Conservation (phyloP, 73 alveolate species). For the Stentor roeselii region DNA sequence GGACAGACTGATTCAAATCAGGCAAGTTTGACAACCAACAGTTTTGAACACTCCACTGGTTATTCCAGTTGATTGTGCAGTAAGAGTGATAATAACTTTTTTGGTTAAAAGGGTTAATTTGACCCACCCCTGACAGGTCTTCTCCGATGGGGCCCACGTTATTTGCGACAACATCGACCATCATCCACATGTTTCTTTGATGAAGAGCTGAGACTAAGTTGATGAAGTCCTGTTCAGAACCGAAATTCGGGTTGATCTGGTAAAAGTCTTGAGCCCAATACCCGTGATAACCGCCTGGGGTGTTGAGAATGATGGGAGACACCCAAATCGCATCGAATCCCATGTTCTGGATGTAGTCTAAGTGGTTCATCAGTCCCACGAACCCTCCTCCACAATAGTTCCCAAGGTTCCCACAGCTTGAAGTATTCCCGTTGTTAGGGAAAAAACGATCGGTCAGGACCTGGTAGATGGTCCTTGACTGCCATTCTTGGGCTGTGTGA, state of each 20-base stretch:
- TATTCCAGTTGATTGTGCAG: slow-evolving; percentile 75
- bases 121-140: slow-evolving; percentile 43
- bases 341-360: slow-evolving; percentile 65
- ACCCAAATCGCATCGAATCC: slow-evolving; percentile 88
- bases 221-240: slow-evolving; percentile 68
- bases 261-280: slow-evolving; percentile 76
- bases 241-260: slow-evolving; percentile 74
- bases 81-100: slow-evolving; percentile 78
- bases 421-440: slow-evolving; percentile 25
- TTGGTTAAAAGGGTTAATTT: slow-evolving; percentile 64
- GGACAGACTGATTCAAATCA: slow-evolving; percentile 79
- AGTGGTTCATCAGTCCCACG: slow-evolving; percentile 48
- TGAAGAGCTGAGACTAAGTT: slow-evolving; percentile 60
- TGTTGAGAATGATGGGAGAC: slow-evolving; percentile 80
- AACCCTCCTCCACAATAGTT: slow-evolving; percentile 85
- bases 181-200: slow-evolving; percentile 61
- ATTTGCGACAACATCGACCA: slow-evolving; percentile 90
- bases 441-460: slow-evolving; percentile 56
- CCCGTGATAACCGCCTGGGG: slow-evolving; percentile 72
- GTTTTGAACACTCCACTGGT: slow-evolving; percentile 71
- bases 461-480: slow-evolving; percentile 40
- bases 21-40: slow-evolving; percentile 86
- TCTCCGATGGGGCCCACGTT: slow-evolving; percentile 73
- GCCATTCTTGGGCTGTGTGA: slow-evolving; percentile 44
- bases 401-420: slow-evolving; percentile 29